Evolutionary conservation across 495 filamentous ascomycete species (phyloP).

Genomic region (Aspergillus egyptiacus): DNA sequence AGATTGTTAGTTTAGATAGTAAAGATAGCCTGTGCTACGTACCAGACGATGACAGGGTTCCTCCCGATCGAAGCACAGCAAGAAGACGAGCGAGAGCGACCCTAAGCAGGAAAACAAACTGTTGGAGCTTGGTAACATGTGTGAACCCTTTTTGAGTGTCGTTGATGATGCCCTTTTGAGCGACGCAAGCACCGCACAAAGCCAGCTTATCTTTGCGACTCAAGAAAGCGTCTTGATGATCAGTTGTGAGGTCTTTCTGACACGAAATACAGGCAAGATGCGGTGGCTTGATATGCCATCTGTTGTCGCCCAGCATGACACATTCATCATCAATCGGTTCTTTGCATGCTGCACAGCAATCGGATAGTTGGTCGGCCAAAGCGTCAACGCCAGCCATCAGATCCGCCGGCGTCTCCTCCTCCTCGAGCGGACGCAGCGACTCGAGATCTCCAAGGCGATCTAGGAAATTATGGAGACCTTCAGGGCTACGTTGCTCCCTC

Average conservation of each 20-base stretch:
- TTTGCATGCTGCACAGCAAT: constrained; percentile 73
- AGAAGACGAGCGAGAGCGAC: constrained; percentile 89
- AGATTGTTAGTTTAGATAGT: constrained; percentile 4
- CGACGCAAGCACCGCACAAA: constrained; percentile 64
- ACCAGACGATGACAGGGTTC: constrained; percentile 67
- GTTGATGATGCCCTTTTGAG: constrained; percentile 35
- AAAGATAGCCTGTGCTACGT: constrained; percentile 20
- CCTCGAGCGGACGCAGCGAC: constrained; percentile 49
- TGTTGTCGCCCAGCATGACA: constrained; percentile 58
- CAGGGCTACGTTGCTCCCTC: constrained; percentile 64
- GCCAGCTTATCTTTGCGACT: constrained; percentile 57
- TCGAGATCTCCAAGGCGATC: constrained; percentile 73
- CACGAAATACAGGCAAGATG: constrained; percentile 77
- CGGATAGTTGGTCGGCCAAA: constrained; percentile 71
- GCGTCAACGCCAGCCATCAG: constrained; percentile 64
- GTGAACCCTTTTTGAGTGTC: constrained; percentile 52
- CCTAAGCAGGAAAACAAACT: constrained; percentile 87
- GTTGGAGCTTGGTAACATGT: constrained; percentile 73
- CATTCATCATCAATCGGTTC: constrained; percentile 94
- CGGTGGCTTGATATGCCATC: constrained; percentile 67
- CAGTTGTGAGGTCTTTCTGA: constrained; percentile 60
- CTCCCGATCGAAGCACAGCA: constrained; percentile 74
- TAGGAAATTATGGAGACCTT: constrained; percentile 75
- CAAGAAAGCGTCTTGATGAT: constrained; percentile 59
- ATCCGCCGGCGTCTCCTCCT: constrained; percentile 66